phyloP scores from a whole-genome alignment of 163 green algal genomes.

The Prototheca wickerhamii region DNA sequence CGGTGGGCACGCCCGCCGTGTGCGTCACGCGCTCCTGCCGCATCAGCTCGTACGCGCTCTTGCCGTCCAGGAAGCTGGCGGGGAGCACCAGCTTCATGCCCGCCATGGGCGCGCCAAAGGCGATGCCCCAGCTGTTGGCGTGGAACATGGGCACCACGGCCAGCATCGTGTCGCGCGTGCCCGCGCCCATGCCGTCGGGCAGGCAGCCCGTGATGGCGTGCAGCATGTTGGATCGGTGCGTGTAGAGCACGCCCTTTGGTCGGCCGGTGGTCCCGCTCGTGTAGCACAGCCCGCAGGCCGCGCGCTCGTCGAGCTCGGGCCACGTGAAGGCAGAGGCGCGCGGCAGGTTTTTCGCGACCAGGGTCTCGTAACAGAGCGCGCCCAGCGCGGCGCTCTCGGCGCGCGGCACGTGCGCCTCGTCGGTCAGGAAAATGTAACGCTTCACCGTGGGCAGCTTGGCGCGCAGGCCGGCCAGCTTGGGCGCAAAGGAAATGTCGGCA shows the following conservation, averaged over 20 bases:
- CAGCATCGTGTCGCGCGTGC: conserved; percentile 31
- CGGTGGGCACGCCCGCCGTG: conserved; percentile 54
- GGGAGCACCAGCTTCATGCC: conserved; percentile 55
- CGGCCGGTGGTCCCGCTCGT: conserved; percentile 68
- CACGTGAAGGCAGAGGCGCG: conserved; percentile 32
- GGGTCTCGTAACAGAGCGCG: conserved; percentile 68
- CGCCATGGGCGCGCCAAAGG: conserved; percentile 35
- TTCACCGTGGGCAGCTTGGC: conserved; percentile 18
- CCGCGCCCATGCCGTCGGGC: conserved; percentile 41
- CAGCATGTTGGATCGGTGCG: conserved; percentile 67
- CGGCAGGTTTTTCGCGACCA: conserved; percentile 28
- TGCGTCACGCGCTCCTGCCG: conserved; percentile 41
- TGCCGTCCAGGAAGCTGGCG: conserved; percentile 54
- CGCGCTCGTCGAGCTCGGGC: conserved; percentile 42
- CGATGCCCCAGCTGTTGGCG: conserved; percentile 51
- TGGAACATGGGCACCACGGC: conserved; percentile 78
- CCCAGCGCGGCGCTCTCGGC: neutral
- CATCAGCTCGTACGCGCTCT: conserved; percentile 46
- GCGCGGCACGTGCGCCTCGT: conserved; percentile 24
- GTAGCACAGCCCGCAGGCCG: conserved; percentile 70
- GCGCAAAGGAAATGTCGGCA: conserved; percentile 18
- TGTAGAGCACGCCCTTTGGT: conserved; percentile 79
- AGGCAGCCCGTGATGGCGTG: conserved; percentile 41
- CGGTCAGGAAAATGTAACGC: conserved; percentile 21
- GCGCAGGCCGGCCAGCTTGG: conserved; percentile 9